Evolutionary conservation across 768 basidiomycete species (phyloP).

Genomic region (Amanita exitialis): DNA sequence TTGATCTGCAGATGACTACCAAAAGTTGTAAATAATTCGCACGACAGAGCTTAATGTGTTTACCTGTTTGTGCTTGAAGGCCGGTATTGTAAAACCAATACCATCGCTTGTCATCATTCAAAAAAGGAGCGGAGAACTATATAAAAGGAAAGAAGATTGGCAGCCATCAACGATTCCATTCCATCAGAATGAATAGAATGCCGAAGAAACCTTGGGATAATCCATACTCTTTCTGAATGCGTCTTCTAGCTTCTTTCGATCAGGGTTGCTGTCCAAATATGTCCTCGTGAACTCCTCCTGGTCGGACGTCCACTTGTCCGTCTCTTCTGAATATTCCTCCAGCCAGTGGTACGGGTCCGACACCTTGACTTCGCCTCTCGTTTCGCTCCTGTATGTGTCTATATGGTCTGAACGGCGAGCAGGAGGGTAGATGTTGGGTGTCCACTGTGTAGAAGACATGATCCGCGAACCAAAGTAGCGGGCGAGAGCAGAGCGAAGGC

Average conservation of each 20-base stretch:
- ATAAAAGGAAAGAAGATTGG: conserved; percentile 3
- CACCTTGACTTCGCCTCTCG: conserved; percentile 50
- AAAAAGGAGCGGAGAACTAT: conserved; percentile 53
- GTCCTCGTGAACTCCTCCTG: conserved; percentile 50
- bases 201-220: conserved; percentile 28
- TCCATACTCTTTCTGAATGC: conserved; percentile 38
- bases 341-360: conserved; percentile 72
- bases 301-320: conserved; percentile 49
- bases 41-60: conserved; percentile 6
- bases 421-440: conserved; percentile 47
- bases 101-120: conserved; percentile 62
- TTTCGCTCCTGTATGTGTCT: conserved; percentile 59
- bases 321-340: conserved; percentile 53
- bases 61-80: conserved; percentile 56
- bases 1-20: conserved; percentile 55
- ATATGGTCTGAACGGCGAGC: conserved; percentile 58
- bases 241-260: conserved; percentile 46
- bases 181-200: conserved; percentile 6
- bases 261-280: conserved; percentile 55
- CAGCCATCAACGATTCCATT: conserved; percentile 3
- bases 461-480: conserved; percentile 16
- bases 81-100: conserved; percentile 80
- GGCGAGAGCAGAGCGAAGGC: conserved; percentile 15
- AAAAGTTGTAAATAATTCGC: not conserved
- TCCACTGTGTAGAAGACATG: conserved; percentile 40